These are phyloP conservation scores for Balamuthia mandrillaris DNA, from an alignment of 208 protist genomes.

Conservation along the genomic window DNA sequence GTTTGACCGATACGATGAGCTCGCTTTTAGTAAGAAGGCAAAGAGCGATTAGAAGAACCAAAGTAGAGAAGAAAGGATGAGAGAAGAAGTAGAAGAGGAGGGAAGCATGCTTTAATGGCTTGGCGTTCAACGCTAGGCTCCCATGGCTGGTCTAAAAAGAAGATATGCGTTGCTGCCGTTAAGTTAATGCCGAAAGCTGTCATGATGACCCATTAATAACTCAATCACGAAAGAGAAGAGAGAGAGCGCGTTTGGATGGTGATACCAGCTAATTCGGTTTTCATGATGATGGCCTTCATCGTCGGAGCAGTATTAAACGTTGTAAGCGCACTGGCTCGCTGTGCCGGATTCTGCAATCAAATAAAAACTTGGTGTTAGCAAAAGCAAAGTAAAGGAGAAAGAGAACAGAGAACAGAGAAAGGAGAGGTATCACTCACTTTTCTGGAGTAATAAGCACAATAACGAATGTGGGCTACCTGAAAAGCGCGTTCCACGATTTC, in stretches of 20 bases:
- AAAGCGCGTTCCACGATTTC: conserved; percentile 23
- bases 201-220: neutral
- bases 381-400: neutral
- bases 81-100: too few species aligned
- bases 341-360: neutral
- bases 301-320: conserved; percentile 47
- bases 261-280: conserved; percentile 46
- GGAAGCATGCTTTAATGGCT: conserved; percentile 63
- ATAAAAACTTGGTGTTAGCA: neutral
- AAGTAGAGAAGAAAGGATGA: too few species aligned
- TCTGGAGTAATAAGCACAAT: conserved; percentile 23
- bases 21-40: neutral
- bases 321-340: neutral
- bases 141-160: conserved; percentile 54
- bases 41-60: neutral
- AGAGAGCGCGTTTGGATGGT: neutral
- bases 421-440: neutral
- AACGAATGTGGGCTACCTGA: neutral
- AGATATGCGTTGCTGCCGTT: conserved; percentile 46
- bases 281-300: conserved; percentile 54
- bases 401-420: neutral
- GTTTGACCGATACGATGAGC: conserved; percentile 59
- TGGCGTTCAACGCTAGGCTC: conserved; percentile 41
- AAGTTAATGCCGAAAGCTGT: conserved; percentile 59
- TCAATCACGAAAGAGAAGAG: neutral